Evolutionary conservation across 768 basidiomycete species (phyloP).

Genomic region (Leucosporidium creatinivorum): DNA sequence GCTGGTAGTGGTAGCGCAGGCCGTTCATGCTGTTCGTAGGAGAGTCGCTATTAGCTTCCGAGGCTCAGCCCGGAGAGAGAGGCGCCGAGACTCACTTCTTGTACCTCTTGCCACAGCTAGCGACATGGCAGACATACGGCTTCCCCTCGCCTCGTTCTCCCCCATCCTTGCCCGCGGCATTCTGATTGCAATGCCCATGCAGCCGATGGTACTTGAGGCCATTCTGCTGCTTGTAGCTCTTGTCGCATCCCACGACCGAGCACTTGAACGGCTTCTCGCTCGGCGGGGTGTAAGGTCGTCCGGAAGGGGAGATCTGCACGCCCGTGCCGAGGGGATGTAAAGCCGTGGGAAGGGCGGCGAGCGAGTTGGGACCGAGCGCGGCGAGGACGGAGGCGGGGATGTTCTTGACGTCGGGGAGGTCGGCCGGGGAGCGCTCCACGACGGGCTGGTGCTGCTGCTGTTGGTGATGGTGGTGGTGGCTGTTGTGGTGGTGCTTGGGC

Average conservation of each 20-base stretch:
- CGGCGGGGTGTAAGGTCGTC: constrained; percentile 34
- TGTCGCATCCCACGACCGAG: constrained; percentile 40
- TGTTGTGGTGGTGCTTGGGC: background rate
- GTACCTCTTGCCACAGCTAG: constrained; percentile 47
- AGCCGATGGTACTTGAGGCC: constrained; percentile 40
- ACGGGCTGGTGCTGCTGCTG: background rate
- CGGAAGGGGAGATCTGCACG: constrained; percentile 55
- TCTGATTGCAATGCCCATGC: constrained; percentile 38
- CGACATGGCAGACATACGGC: constrained; percentile 35
- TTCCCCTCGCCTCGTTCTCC: constrained; percentile 24
- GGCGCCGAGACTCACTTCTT: constrained; percentile 54
- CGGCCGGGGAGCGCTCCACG: constrained; percentile 5
- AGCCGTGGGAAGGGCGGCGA: constrained; percentile 41
- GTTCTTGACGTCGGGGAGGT: constrained; percentile 4
- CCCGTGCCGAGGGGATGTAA: constrained; percentile 47
- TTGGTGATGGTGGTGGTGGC: background rate
- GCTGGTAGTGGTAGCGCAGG: constrained; percentile 89
- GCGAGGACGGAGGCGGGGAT: constrained; percentile 14
- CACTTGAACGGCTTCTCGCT: constrained; percentile 67
- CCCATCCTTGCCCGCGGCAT: constrained; percentile 21
- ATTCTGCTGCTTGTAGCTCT: constrained; percentile 42
- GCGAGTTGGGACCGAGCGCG: constrained; percentile 20
- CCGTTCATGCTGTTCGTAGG: constrained; percentile 67
- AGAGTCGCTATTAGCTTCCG: background rate
- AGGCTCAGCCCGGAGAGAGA: too few species aligned